Percentiles rank a stretch among this genome's conserved stretches.
Conservation (phyloP, 2,329 filamentous ascomycete genomes). For the Emericellopsis atlantica region DNA sequence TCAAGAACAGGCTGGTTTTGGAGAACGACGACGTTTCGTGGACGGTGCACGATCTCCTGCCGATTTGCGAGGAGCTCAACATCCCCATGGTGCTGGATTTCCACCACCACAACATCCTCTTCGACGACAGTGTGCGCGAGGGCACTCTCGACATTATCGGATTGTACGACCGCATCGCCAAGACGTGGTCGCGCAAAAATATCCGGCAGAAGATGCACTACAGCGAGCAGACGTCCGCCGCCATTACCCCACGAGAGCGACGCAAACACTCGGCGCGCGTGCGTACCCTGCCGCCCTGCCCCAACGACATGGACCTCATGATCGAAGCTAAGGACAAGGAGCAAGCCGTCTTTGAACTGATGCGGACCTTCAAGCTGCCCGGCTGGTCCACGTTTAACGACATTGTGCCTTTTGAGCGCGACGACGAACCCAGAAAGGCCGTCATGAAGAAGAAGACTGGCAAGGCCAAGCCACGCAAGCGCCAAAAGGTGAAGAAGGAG, state of each 20-base stretch:
- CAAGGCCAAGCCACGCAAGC: conserved; percentile 17
- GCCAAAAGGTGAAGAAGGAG: conserved; percentile 6
- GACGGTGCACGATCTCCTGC: conserved; percentile 83
- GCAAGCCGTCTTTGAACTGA: conserved; percentile 88
- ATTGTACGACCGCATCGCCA: conserved; percentile 63
- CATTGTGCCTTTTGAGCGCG: conserved; percentile 62
- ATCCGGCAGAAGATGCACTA: conserved; percentile 98
- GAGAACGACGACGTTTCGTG: conserved; percentile 93
- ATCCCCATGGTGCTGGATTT: conserved; percentile 88
- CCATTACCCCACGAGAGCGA: conserved; percentile 64
- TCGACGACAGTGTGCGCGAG: conserved; percentile 63
- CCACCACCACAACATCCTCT: conserved; percentile 92
- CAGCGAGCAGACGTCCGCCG: conserved; percentile 53
- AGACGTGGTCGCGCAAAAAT: conserved; percentile 71
- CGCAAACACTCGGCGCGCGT: conserved; percentile 80
- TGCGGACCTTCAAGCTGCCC: conserved; percentile 76
- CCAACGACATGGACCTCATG: conserved; percentile 86
- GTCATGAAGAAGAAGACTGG: conserved; percentile 23
- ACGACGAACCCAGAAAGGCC: conserved; percentile 54
- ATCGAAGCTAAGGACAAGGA: conserved; percentile 98
- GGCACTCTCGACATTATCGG: conserved; percentile 70
- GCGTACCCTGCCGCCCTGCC: conserved; percentile 67
- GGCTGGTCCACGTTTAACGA: conserved; percentile 67
- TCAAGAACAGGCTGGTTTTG: conserved; percentile 74
- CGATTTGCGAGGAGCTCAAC: conserved; percentile 84